phyloP scores from a whole-genome alignment of 73 alveolate genomes.

The Blepharisma stoltei region DNA sequence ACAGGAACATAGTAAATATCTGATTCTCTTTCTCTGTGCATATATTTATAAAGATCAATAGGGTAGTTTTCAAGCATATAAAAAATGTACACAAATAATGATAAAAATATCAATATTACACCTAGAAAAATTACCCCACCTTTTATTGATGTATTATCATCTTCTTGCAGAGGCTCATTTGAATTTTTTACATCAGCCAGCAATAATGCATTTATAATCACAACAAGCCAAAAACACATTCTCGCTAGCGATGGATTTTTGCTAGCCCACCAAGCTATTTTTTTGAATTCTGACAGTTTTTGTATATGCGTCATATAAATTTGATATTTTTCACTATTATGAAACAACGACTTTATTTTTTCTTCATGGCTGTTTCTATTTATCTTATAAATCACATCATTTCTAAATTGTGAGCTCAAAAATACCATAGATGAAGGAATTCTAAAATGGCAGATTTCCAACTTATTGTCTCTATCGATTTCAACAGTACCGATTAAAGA shows the following conservation, averaged over 20 bases:
- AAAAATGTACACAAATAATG: conserved; percentile 4
- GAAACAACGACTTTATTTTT: conserved; percentile 6
- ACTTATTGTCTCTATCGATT: conserved; percentile 28
- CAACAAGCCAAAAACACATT: conserved; percentile 18
- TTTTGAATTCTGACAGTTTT: conserved; percentile 27
- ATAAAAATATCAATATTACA: conserved; percentile 8
- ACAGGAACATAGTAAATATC: conserved; percentile 20
- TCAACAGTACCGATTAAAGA: conserved; percentile 34
- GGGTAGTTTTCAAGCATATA: conserved; percentile 35
- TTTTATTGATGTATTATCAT: neutral
- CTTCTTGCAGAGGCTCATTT: conserved; percentile 17
- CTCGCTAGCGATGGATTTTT: conserved; percentile 8
- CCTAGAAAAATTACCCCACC: conserved; percentile 18
- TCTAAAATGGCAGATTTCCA: conserved; percentile 14
- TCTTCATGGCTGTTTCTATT: conserved; percentile 33
- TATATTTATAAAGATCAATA: conserved; percentile 26
- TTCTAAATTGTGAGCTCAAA: conserved; percentile 25
- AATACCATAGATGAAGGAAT: conserved; percentile 22
- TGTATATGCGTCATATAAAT: conserved; percentile 32
- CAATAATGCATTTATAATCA: conserved; percentile 7
- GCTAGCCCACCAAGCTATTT: conserved; percentile 23
- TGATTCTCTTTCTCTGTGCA: conserved; percentile 16
- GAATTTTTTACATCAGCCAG: neutral
- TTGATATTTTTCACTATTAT: conserved; percentile 32
- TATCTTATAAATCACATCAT: conserved; percentile 16